A percentile compares a stretch with the other conserved stretches of the same genome.
Evolutionary conservation across 495 filamentous ascomycete species (phyloP).

Genomic region (Penicillium ochrochloron): DNA sequence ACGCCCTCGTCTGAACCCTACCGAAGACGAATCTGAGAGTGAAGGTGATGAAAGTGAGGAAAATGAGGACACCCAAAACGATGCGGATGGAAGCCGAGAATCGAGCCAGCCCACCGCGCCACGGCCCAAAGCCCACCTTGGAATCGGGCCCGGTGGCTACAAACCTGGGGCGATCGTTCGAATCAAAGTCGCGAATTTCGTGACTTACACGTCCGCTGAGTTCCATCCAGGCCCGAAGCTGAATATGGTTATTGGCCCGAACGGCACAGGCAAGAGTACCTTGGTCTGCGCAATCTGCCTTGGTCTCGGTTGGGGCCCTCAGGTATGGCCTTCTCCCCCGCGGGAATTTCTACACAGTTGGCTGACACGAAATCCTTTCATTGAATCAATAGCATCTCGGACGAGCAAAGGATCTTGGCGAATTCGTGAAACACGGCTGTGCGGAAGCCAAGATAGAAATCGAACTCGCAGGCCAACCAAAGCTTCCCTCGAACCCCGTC

Average conservation of each 20-base stretch:
- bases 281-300: constrained; percentile 97
- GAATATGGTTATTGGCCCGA: constrained; percentile 99
- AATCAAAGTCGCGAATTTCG: constrained; percentile 87
- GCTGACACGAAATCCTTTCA: constrained; percentile 7
- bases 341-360: not conserved
- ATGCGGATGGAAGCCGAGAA: not conserved
- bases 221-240: constrained; percentile 89
- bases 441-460: constrained; percentile 83
- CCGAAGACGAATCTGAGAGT: constrained; percentile 14
- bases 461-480: constrained; percentile 67
- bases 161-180: constrained; percentile 89
- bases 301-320: constrained; percentile 81
- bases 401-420: constrained; percentile 79
- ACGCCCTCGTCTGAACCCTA: constrained; percentile 36
- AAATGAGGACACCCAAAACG: constrained; percentile 16
- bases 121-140: constrained; percentile 14
- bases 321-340: constrained; percentile 44
- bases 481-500: constrained; percentile 63
- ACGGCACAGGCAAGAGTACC: constrained; percentile 97
- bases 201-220: constrained; percentile 90
- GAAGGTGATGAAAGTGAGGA: constrained; percentile 20
- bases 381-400: constrained; percentile 68
- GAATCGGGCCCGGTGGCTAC: constrained; percentile 39
- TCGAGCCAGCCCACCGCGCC: constrained; percentile 6
- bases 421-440: constrained; percentile 92